Base-by-base conservation (phyloP, 768 basidiomycete species). In the Xerocomellus amylosporus region DNA sequence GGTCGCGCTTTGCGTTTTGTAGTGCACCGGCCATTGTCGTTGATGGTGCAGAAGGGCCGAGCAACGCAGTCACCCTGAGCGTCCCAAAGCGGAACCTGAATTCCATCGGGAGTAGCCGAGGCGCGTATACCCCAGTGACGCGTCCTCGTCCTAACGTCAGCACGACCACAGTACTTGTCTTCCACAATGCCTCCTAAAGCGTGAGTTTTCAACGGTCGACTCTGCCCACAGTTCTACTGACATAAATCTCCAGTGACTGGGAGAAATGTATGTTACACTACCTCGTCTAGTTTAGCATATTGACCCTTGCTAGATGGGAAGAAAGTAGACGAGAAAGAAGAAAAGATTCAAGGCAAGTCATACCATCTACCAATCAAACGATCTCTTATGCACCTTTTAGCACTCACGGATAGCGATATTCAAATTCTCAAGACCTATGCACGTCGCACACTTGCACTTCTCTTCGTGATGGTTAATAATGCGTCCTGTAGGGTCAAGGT, bases 371-470 rank as follows among this genome's bases (percentile, higher is more conserved):
- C 54, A 20, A 49, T 10, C 22, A 33, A 26, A 9, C 7, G 12
- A 8, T 15, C 12, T 38, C 61, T 65, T 26, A 70, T 44, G 4
- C 28, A 38, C 28, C 36, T 3, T 48, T 4, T 56, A 97, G 96
- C 88, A 47, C 85, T 99, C 58, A 97, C 98, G 68, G 96, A 98
- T 64, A 93, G 92, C 61, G 97, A 98, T 70, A 99, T 99, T 47
- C 96, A 98, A 71, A 97, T 99, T 62, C 84, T 99, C 59, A 97
- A 98, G 78, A 99, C 96, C 55, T 98, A 98, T 73, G 96, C 93
- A 72, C 55, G 86, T 64, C 36, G 9, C 49, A 19, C 48, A 33
- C 41, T 46, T n/a, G 13, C 34, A 10, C 36, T 53, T 22, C 34
- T 26, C 24, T 26, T 14, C n/a, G 49, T 19, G 20, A 10, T 10